Conservation (phyloP, 352 stramenopile species). For the Pythium plurisporium region DNA sequence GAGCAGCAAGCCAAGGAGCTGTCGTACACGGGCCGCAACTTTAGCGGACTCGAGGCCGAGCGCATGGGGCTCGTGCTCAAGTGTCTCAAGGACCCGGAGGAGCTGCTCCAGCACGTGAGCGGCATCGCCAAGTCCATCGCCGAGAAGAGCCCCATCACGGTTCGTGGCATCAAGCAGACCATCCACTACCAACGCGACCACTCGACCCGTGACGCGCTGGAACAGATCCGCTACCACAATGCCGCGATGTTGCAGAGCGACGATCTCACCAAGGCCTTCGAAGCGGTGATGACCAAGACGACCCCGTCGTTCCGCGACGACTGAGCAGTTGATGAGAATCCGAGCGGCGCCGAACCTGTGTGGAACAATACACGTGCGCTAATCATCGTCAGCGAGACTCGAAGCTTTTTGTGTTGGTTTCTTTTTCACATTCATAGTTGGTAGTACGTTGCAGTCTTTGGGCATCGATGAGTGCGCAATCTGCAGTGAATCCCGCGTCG, state of each 20-base stretch:
- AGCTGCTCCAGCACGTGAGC: conserved; percentile 50
- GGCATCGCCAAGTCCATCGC: conserved; percentile 62
- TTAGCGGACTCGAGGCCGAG: conserved; percentile 72
- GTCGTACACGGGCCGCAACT: conserved; percentile 78
- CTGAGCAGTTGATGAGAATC: too few relatives aligned
- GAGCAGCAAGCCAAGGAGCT: conserved; percentile 84
- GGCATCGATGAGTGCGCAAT: background rate
- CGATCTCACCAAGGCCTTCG: conserved; percentile 75
- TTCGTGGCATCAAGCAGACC: conserved; percentile 85
- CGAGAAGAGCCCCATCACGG: conserved; percentile 79
- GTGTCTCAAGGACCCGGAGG: conserved; percentile 50
- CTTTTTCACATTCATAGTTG: conserved; percentile 17
- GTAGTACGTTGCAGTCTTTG: conserved; percentile 1
- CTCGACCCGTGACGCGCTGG: conserved; percentile 66
- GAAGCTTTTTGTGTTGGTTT: background rate
- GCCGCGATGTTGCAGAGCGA: conserved; percentile 81
- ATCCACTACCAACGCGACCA: conserved; percentile 87
- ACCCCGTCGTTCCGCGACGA: conserved; percentile 64
- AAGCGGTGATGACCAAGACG: conserved; percentile 61
- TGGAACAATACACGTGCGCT: too few relatives aligned
- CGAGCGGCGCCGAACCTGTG: too few relatives aligned
- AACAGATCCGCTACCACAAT: conserved; percentile 84
- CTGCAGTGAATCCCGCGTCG: background rate
- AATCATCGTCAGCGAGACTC: background rate
- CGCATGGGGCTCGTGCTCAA: conserved; percentile 76